phyloP scores from a whole-genome alignment of 176 grass and related monocot genomes.

The Zea luxurians region DNA sequence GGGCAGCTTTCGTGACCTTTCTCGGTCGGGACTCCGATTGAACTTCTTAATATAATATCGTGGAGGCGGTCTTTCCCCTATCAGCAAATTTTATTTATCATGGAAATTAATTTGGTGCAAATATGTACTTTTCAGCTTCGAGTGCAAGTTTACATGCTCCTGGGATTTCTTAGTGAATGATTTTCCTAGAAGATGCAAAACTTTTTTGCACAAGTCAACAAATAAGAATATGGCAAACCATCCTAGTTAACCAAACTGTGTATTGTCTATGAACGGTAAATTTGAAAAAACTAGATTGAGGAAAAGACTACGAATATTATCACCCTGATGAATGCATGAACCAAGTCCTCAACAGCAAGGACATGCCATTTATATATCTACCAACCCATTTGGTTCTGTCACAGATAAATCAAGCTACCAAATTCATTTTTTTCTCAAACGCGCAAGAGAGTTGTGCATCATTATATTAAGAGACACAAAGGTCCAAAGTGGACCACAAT shows the following conservation, averaged over 20 bases:
- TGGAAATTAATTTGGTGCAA: background rate
- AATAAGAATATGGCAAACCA: constrained; percentile 12
- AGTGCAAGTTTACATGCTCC: background rate
- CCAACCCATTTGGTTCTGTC: constrained; percentile 21
- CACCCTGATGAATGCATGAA: constrained; percentile 2
- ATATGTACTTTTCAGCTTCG: background rate
- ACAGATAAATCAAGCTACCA: constrained; percentile 1
- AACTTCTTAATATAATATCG: no score
- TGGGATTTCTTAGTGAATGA: background rate
- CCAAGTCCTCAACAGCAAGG: background rate
- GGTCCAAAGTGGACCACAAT: no score
- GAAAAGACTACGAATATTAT: background rate
- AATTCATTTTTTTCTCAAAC: no score
- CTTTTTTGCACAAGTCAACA: background rate
- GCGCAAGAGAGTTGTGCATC: no score
- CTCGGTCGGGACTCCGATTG: no score
- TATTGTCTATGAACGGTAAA: background rate
- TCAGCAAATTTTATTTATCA: background rate
- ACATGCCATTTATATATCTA: constrained; percentile 6
- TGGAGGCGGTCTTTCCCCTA: no score
- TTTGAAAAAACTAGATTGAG: background rate
- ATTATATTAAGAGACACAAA: no score
- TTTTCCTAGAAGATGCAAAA: background rate
- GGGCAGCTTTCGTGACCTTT: no score
- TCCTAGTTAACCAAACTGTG: background rate